phyloP scores from a whole-genome alignment of 441 rosid species.

The Bocquillonia castaneifolia region DNA sequence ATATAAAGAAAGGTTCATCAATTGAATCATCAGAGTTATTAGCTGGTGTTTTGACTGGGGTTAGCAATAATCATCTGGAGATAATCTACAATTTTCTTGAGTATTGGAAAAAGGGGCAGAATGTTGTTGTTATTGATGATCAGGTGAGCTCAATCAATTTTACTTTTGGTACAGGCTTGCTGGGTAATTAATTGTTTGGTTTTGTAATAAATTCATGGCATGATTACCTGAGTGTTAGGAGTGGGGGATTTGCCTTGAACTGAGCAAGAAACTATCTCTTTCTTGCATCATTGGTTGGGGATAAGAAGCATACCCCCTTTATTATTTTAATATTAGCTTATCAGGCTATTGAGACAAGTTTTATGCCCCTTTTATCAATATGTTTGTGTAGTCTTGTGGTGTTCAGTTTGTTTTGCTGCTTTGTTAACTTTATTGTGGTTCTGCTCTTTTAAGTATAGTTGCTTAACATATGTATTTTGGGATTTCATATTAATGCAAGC shows the following conservation, averaged over 20 bases:
- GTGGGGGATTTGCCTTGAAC: background rate
- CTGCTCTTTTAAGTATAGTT: background rate
- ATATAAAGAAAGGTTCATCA: slow-evolving; percentile 16
- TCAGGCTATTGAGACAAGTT: background rate
- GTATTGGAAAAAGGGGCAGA: slow-evolving; percentile 34
- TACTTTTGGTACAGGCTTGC: slow-evolving; percentile 5
- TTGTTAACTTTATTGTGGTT: background rate
- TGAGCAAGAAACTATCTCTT: background rate
- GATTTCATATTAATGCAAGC: background rate
- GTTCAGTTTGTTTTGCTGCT: background rate
- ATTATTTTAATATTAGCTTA: background rate
- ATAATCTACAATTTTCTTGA: slow-evolving; percentile 32
- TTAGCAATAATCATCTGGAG: slow-evolving; percentile 24
- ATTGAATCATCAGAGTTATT: slow-evolving; percentile 25
- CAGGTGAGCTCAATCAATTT: slow-evolving; percentile 29
- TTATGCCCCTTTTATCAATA: background rate
- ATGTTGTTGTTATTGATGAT: slow-evolving; percentile 46
- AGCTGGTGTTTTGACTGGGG: slow-evolving; percentile 23
- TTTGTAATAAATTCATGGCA: background rate
- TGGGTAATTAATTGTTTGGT: background rate
- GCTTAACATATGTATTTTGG: background rate
- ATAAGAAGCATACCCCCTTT: background rate
- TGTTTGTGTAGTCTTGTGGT: background rate
- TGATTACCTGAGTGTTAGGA: background rate
- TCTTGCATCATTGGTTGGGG: too few species aligned